Conservation (phyloP, 2,329 filamentous ascomycete species). For the Chaetomiaceae sp. region DNA sequence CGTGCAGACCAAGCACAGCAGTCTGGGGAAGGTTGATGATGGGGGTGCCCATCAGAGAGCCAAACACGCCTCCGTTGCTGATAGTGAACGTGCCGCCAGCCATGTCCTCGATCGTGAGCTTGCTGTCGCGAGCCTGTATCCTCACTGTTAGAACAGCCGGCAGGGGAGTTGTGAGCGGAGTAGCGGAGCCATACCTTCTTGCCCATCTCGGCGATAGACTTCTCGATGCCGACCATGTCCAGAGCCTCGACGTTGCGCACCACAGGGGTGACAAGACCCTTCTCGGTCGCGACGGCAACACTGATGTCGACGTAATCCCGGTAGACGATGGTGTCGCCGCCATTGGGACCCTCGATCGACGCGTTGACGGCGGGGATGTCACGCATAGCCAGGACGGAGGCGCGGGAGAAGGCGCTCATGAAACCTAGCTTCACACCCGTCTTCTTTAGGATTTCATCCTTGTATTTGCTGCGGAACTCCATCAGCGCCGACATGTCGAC, state of each 20-base stretch:
- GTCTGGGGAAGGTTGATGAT: slow-evolving; percentile 98
- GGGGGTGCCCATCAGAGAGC: slow-evolving; percentile 93
- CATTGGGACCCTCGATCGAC: slow-evolving; percentile 91
- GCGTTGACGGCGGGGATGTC: slow-evolving; percentile 94
- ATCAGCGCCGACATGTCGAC: slow-evolving; percentile 98
- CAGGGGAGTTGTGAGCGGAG: neutral
- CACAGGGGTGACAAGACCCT: slow-evolving; percentile 93
- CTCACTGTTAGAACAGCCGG: neutral
- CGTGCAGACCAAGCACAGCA: slow-evolving; percentile 86
- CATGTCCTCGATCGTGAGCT: slow-evolving; percentile 99
- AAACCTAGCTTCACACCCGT: slow-evolving; percentile 98
- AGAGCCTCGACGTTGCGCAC: slow-evolving; percentile 88
- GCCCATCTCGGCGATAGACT: slow-evolving; percentile 86
- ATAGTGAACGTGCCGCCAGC: slow-evolving; percentile 97
- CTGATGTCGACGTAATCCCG: slow-evolving; percentile 97
- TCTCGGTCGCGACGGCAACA: slow-evolving; percentile 94
- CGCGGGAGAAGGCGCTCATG: slow-evolving; percentile 95
- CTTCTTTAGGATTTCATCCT: slow-evolving; percentile 93
- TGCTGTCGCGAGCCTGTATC: slow-evolving; percentile 78
- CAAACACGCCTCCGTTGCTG: slow-evolving; percentile 95
- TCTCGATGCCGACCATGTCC: slow-evolving; percentile 86
- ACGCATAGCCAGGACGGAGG: slow-evolving; percentile 85
- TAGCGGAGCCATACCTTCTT: slow-evolving; percentile 69
- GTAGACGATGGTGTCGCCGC: slow-evolving; percentile 97
- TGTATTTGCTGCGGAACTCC: slow-evolving; percentile 96